phyloP scores from a whole-genome alignment of 768 basidiomycete species.

The Asterophora lycoperdoides region DNA sequence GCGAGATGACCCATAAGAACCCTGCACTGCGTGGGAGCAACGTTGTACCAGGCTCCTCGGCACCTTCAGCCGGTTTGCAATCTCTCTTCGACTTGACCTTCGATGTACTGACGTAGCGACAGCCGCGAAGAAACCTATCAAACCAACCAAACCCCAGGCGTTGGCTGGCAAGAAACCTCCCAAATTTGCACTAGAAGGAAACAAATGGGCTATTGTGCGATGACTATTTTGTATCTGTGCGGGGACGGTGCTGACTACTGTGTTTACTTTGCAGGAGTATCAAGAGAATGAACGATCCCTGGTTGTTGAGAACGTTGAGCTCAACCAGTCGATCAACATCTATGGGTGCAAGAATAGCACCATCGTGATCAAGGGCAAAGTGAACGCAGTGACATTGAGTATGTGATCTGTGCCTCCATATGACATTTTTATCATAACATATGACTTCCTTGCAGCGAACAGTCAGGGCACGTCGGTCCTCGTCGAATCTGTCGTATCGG shows the following conservation, averaged over 20 bases:
- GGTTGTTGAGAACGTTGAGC: slow-evolving; percentile 68
- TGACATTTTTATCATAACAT: slow-evolving; percentile 4
- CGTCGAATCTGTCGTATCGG: slow-evolving; percentile 90
- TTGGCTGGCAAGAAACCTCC: slow-evolving; percentile 87
- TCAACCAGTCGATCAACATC: slow-evolving; percentile 83
- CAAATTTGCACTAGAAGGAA: slow-evolving; percentile 86
- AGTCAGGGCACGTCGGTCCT: slow-evolving; percentile 85
- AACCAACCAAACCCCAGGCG: slow-evolving; percentile 81
- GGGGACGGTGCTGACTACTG: neutral
- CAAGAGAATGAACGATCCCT: slow-evolving; percentile 78
- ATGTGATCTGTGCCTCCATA: slow-evolving; percentile 11
- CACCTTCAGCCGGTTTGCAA: slow-evolving; percentile 26
- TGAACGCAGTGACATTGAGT: slow-evolving; percentile 92
- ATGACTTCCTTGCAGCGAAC: slow-evolving; percentile 52
- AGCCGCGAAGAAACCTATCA: slow-evolving; percentile 62
- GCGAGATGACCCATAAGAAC: slow-evolving; percentile 99
- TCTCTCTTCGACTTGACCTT: neutral
- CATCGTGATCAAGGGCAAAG: slow-evolving; percentile 85
- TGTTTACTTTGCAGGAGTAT: slow-evolving; percentile 61
- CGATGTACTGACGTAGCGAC: neutral
- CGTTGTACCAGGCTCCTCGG: slow-evolving; percentile 36
- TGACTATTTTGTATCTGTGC: neutral
- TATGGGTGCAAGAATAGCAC: slow-evolving; percentile 87
- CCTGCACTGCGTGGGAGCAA: slow-evolving; percentile 74
- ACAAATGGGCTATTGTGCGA: slow-evolving; percentile 88